Evolutionary conservation across 495 filamentous ascomycete species (phyloP).

Genomic region (Monascus purpureus): DNA sequence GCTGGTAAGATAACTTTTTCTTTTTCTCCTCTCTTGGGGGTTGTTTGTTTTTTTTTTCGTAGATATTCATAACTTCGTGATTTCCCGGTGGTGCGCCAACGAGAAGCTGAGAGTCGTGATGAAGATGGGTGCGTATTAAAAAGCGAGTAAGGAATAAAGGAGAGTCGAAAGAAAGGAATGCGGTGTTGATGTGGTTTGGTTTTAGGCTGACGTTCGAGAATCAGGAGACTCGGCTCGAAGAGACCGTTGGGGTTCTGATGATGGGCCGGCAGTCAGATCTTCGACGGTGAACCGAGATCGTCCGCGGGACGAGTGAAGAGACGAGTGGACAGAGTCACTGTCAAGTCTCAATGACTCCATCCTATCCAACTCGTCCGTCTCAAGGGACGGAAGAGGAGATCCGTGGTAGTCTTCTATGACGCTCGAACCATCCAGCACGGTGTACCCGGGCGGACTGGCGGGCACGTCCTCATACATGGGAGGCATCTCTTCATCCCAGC

Average conservation of each 20-base stretch:
- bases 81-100: too few relatives aligned
- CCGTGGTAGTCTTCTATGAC: constrained; percentile 31
- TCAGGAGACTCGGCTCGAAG: constrained; percentile 7
- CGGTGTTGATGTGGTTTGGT: background rate
- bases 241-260: constrained; percentile 1
- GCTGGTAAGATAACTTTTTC: too few relatives aligned
- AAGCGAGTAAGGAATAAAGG: too few relatives aligned
- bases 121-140: too few relatives aligned
- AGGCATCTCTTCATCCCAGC: constrained; percentile 94
- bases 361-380: constrained; percentile 30
- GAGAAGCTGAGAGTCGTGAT: too few relatives aligned
- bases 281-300: constrained; percentile 13
- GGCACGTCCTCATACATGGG: constrained; percentile 93
- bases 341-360: constrained; percentile 29
- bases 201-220: background rate
- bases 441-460: constrained; percentile 69
- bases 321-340: constrained; percentile 23
- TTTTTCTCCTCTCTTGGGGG: too few relatives aligned
- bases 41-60: too few relatives aligned
- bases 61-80: too few relatives aligned
- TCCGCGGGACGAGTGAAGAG: constrained; percentile 7
- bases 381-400: constrained; percentile 26
- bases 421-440: constrained; percentile 24
- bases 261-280: constrained; percentile 11
- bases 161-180: too few relatives aligned